Percentiles rank a stretch among this genome's conserved stretches.
Evolutionary conservation across 2,329 filamentous ascomycete genomes (phyloP).

Genomic region (Stagonosporopsis rhizophila): DNA sequence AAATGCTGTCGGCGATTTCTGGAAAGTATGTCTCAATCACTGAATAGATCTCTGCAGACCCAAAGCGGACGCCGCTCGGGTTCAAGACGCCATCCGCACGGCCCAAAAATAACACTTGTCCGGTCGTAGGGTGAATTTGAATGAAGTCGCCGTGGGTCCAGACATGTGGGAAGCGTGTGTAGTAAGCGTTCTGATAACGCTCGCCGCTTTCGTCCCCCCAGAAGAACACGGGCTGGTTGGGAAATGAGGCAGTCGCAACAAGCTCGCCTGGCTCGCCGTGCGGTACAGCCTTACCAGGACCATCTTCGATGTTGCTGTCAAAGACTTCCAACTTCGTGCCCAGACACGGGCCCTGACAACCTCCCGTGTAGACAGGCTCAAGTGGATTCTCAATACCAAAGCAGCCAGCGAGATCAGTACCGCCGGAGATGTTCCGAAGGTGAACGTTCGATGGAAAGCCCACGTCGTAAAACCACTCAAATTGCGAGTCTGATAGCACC

Average conservation of each 20-base stretch:
- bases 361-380: slow-evolving; percentile 68
- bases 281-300: slow-evolving; percentile 60
- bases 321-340: slow-evolving; percentile 66
- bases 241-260: slow-evolving; percentile 73
- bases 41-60: slow-evolving; percentile 79
- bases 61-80: slow-evolving; percentile 79
- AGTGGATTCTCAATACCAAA: slow-evolving; percentile 71
- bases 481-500: slow-evolving; percentile 78
- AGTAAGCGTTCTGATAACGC: slow-evolving; percentile 57
- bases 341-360: slow-evolving; percentile 61
- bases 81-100: slow-evolving; percentile 81
- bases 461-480: slow-evolving; percentile 79
- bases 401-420: slow-evolving; percentile 76
- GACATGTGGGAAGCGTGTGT: slow-evolving; percentile 61
- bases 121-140: slow-evolving; percentile 71
- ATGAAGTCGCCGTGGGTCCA: slow-evolving; percentile 89
- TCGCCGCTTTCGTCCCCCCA: slow-evolving; percentile 53
- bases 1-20: slow-evolving; percentile 74
- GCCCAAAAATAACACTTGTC: slow-evolving; percentile 70
- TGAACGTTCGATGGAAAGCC: slow-evolving; percentile 73
- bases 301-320: slow-evolving; percentile 60
- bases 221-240: slow-evolving; percentile 71
- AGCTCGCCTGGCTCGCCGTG: slow-evolving; percentile 76
- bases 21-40: slow-evolving; percentile 73
- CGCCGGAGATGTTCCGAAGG: slow-evolving; percentile 76